These are phyloP conservation scores for Apophysomyces ossiformis DNA, from an alignment of 371 early-diverging fungal genomes.

Conservation along the genomic window DNA sequence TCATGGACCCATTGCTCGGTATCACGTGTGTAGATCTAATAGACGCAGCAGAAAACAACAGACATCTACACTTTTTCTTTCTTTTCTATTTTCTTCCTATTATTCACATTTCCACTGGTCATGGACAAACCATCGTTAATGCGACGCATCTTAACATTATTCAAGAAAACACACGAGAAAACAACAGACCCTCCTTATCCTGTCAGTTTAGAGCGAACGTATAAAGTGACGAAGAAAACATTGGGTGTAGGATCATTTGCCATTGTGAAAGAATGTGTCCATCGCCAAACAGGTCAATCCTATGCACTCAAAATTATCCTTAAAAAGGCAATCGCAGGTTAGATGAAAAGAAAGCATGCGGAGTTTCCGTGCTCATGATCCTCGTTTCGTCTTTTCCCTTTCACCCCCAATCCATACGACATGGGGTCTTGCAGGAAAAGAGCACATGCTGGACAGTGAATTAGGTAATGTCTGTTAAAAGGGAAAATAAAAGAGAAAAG, in stretches of 20 bases:
- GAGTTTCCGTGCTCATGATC: too few relatives aligned
- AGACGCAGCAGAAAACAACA: background rate
- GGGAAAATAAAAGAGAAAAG: too few relatives aligned
- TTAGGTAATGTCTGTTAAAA: slow-evolving; percentile 40
- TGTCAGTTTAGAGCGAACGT: slow-evolving; percentile 42
- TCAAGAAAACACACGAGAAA: slow-evolving; percentile 47
- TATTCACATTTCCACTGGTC: background rate
- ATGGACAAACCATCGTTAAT: slow-evolving; percentile 33
- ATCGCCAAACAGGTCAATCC: slow-evolving; percentile 56
- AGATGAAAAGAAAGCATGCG: background rate
- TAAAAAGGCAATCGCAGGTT: slow-evolving; percentile 61
- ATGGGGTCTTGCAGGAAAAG: slow-evolving; percentile 55
- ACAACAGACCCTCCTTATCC: slow-evolving; percentile 38
- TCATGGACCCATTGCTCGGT: too few relatives aligned
- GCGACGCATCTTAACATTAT: slow-evolving; percentile 40
- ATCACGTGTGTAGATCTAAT: background rate
- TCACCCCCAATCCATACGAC: too few relatives aligned
- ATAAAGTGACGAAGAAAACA: slow-evolving; percentile 46
- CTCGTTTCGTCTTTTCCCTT: too few relatives aligned
- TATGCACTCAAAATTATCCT: slow-evolving; percentile 86
- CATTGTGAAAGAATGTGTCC: slow-evolving; percentile 71
- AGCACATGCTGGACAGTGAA: slow-evolving; percentile 83
- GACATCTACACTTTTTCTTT: background rate
- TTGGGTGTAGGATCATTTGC: slow-evolving; percentile 80
- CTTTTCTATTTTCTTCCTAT: background rate